A percentile compares a stretch with the other conserved stretches of the same genome.
phyloP scores from a whole-genome alignment of 23 red algal species.

The Gracilaria gracilis region DNA sequence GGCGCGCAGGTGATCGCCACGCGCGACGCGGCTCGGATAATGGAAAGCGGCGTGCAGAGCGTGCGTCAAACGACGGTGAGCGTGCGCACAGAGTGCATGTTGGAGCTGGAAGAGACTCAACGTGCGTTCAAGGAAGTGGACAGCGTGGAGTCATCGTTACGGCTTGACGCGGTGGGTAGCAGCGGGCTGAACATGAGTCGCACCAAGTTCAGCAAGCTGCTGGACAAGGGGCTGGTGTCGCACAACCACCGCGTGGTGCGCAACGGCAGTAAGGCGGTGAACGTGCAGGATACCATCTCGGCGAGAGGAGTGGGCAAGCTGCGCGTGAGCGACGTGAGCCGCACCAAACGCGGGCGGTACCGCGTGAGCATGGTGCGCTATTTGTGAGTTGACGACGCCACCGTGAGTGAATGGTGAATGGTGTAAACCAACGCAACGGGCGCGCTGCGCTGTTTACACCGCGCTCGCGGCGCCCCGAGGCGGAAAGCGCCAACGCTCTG shows the following conservation, averaged over 20 bases:
- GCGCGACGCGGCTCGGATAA: slow-evolving; percentile 39
- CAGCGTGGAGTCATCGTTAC: slow-evolving; percentile 80
- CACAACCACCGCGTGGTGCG: slow-evolving; percentile 65
- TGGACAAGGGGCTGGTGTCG: slow-evolving; percentile 54
- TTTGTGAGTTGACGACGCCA: too few species aligned
- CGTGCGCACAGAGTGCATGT: not conserved
- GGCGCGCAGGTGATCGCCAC: slow-evolving; percentile 79
- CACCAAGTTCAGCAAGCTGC: slow-evolving; percentile 63
- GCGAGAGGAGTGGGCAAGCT: slow-evolving; percentile 73
- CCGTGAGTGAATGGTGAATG: too few species aligned
- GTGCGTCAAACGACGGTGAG: slow-evolving; percentile 50
- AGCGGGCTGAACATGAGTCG: slow-evolving; percentile 82
- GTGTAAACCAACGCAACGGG: too few species aligned
- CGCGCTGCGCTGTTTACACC: too few species aligned
- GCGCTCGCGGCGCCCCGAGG: too few species aligned
- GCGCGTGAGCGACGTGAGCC: slow-evolving; percentile 51
- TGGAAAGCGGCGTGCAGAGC: slow-evolving; percentile 27
- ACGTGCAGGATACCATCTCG: slow-evolving; percentile 74
- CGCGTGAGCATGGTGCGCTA: slow-evolving; percentile 76
- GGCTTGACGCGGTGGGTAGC: slow-evolving; percentile 90
- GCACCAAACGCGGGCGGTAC: slow-evolving; percentile 71
- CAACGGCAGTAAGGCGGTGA: slow-evolving; percentile 22
- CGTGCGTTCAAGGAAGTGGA: slow-evolving; percentile 54
- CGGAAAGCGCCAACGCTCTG: too few species aligned
- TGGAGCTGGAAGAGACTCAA: slow-evolving; percentile 64